phyloP scores from a whole-genome alignment of 768 basidiomycete genomes.

The Lentinula edodes region DNA sequence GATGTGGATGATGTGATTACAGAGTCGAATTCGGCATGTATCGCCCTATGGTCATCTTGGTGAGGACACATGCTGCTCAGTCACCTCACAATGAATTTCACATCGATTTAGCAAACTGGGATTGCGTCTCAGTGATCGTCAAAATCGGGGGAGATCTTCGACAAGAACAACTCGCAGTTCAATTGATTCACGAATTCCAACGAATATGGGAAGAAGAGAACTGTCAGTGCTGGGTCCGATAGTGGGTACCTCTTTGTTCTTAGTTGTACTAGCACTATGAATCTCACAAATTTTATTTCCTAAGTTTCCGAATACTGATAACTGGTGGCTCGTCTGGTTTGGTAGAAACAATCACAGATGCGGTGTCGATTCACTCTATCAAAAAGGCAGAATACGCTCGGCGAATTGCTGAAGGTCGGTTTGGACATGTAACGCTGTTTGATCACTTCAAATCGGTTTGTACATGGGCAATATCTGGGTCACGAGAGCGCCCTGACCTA shows the following conservation, averaged over 20 bases:
- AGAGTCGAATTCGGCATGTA: constrained; percentile 86
- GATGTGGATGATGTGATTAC: not conserved
- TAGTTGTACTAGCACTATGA: not conserved
- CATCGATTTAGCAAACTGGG: constrained; percentile 57
- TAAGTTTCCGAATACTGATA: constrained; percentile 92
- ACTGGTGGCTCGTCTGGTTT: constrained; percentile 90
- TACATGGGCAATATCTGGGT: constrained; percentile 7
- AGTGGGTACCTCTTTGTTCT: constrained; percentile 41
- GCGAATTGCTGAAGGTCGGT: constrained; percentile 68
- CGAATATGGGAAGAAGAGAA: constrained; percentile 94
- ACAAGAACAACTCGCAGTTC: constrained; percentile 96
- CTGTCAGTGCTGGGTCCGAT: constrained; percentile 89
- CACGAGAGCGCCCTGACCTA: not conserved
- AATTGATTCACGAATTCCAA: constrained; percentile 90
- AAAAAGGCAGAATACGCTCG: constrained; percentile 98
- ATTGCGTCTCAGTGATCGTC: constrained; percentile 95
- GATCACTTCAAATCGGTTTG: constrained; percentile 89
- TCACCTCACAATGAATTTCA: not conserved
- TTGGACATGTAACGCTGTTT: constrained; percentile 83
- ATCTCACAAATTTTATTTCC: not conserved
- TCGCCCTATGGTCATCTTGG: constrained; percentile 97
- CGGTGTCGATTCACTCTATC: constrained; percentile 97
- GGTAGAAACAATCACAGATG: constrained; percentile 97
- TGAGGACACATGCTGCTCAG: constrained; percentile 22
- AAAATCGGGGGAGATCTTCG: constrained; percentile 96